phyloP scores from a whole-genome alignment of 2,329 filamentous ascomycete genomes.

The Harringtonia lauricola region DNA sequence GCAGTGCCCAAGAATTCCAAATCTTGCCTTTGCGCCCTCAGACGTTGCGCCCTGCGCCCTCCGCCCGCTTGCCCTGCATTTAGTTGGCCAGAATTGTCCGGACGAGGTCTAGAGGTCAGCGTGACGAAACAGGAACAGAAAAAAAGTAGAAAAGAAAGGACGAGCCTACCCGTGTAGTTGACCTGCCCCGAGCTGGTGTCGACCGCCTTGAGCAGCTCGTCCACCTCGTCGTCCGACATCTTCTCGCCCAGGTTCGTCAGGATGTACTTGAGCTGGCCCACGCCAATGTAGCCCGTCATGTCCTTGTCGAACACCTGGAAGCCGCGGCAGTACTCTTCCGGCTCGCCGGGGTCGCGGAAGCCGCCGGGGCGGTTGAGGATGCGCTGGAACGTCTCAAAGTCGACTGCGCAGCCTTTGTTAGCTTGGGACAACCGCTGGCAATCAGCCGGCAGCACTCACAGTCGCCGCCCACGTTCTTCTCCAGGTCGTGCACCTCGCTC shows the following conservation, averaged over 20 bases:
- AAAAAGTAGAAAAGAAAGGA: slow-evolving; percentile 1
- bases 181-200: slow-evolving; percentile 94
- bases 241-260: slow-evolving; percentile 97
- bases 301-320: slow-evolving; percentile 99
- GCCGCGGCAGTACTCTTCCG: slow-evolving; percentile 94
- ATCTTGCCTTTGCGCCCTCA: neutral
- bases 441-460: slow-evolving; percentile 50
- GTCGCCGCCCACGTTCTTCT: slow-evolving; percentile 80
- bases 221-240: slow-evolving; percentile 98
- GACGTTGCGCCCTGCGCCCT: neutral
- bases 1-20: neutral
- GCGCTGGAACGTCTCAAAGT: slow-evolving; percentile 95
- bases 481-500: slow-evolving; percentile 81
- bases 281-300: slow-evolving; percentile 94
- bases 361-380: slow-evolving; percentile 94
- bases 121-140: slow-evolving; percentile 7
- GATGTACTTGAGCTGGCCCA: slow-evolving; percentile 96
- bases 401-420: slow-evolving; percentile 50
- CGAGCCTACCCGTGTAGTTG: slow-evolving; percentile 91
- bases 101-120: slow-evolving; percentile 56
- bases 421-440: neutral
- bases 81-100: slow-evolving; percentile 81
- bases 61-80: no score
- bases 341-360: slow-evolving; percentile 96
- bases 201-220: slow-evolving; percentile 96